Base-by-base conservation (phyloP, 1,284 basidiomycete species). In the Trichosporon inkin region DNA sequence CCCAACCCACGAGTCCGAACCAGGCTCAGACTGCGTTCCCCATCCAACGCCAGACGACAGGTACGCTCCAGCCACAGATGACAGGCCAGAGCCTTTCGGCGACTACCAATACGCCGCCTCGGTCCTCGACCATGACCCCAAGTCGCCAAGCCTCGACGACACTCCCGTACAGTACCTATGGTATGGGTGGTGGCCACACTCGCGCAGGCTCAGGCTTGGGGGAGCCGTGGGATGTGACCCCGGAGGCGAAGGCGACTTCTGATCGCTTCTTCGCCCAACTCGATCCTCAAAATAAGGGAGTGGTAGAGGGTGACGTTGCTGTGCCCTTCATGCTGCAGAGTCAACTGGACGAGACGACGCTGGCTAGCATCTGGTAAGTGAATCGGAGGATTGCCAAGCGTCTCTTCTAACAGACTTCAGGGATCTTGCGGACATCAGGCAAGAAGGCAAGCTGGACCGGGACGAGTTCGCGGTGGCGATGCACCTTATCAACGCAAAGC, bases 381-480 rank as follows among this genome's bases (percentile, higher is more conserved):
- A 2, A 1, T 8, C 19, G 24, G 2, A 32, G 28, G 28, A 8
- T 32, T 32, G 8, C 28, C 28, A 14, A 14, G 16, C 10, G 7
- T 28, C 16, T 22, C 10, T 39, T 56, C 57, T 67, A 37, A 58
- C 38, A 7, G 19, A 10, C 38, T 53, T 14, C 65, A 94, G 92
- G 92, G 96, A 99, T 75, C 84, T 99, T 16, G 84, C 94, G 22
- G 96, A 99, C 72, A 83, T 98, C 38, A 86, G 89, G 56, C 89
- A 90, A 65, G 88, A 93, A 65, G 96, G 96, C 5, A 84, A 84
- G 53, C 83, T 99, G 40, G 92, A 88, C 20, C 85, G 87, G 56
- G 95, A 98, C 62, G 92, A 94, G 28, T 99, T 99, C 76, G 95
- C 96, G 2, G 88, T 99, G 41, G 96, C 94, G 3, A 88, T 97